phyloP scores from a whole-genome alignment of 1,284 basidiomycete species.

The Cryptococcus deneoformans region DNA sequence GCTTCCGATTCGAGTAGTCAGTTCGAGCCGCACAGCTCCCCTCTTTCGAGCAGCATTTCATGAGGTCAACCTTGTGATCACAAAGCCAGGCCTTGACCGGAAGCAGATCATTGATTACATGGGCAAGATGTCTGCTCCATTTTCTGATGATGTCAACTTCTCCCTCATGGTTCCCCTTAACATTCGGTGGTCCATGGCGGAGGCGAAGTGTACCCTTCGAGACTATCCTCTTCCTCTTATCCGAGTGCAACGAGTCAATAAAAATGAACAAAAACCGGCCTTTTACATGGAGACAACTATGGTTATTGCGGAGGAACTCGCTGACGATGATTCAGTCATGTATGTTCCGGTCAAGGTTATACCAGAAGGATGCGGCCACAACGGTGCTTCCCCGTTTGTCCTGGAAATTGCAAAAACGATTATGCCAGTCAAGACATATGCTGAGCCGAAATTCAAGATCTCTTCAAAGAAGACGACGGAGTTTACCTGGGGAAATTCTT shows the following conservation, averaged over 20 bases:
- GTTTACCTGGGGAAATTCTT: conserved; percentile 88
- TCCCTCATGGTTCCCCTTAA: conserved; percentile 82
- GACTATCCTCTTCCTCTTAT: conserved; percentile 63
- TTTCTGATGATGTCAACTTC: conserved; percentile 68
- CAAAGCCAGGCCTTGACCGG: conserved; percentile 55
- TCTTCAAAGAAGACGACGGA: conserved; percentile 65
- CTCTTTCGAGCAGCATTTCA: conserved; percentile 69
- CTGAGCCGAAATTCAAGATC: conserved; percentile 68
- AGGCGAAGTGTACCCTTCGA: conserved; percentile 65
- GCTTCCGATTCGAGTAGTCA: conserved; percentile 53
- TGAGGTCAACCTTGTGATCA: conserved; percentile 60
- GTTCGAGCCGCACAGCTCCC: conserved; percentile 60
- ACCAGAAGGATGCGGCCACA: conserved; percentile 55
- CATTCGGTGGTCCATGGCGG: conserved; percentile 65
- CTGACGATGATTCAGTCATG: conserved; percentile 65
- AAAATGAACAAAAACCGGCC: conserved; percentile 4
- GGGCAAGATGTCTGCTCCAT: conserved; percentile 50
- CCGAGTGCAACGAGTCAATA: conserved; percentile 46
- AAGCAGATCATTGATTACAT: conserved; percentile 57
- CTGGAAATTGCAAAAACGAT: conserved; percentile 83
- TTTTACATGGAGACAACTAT: conserved; percentile 66
- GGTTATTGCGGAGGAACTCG: conserved; percentile 87
- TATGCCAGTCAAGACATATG: conserved; percentile 94
- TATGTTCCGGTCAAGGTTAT: conserved; percentile 69
- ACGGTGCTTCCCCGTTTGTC: conserved; percentile 59